A percentile compares a stretch with the other conserved stretches of the same genome.
Evolutionary conservation across 192 early-diverging fungal species (phyloP).

Genomic region (Coemansia sp.): DNA sequence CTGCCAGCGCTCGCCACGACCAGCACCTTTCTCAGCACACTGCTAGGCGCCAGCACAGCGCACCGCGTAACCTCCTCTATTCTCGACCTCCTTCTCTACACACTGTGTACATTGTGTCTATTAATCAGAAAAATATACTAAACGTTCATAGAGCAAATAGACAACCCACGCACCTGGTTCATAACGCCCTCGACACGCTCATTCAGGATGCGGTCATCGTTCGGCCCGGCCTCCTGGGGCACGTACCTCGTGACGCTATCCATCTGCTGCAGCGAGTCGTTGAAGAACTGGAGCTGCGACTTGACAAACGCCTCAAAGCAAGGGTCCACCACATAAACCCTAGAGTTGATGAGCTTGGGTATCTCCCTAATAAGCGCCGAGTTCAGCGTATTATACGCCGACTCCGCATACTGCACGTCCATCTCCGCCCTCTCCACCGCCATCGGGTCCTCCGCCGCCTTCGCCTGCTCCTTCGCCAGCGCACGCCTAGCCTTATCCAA

Average conservation of each 20-base stretch:
- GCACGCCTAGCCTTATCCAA: conserved; percentile 78
- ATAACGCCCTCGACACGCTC: conserved; percentile 80
- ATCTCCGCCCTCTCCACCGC: conserved; percentile 75
- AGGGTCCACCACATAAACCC: conserved; percentile 92
- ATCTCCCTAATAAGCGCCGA: conserved; percentile 80
- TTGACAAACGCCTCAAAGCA: conserved; percentile 97
- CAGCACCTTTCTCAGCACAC: not conserved
- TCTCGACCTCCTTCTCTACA: conserved; percentile 26
- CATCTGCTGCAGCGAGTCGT: conserved; percentile 77
- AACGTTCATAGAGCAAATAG: conserved; percentile 81
- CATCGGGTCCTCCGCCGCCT: conserved; percentile 73
- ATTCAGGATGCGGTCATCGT: conserved; percentile 62
- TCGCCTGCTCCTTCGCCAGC: conserved; percentile 83
- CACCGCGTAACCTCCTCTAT: conserved; percentile 23
- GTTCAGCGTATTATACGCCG: conserved; percentile 85
- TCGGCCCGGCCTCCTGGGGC: conserved; percentile 57
- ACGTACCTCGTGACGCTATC: conserved; percentile 67
- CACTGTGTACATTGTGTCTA: conserved; percentile 12
- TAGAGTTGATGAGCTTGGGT: conserved; percentile 86
- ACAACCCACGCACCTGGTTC: conserved; percentile 86
- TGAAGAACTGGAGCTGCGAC: conserved; percentile 90
- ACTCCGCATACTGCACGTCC: conserved; percentile 73
- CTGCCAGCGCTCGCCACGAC: not conserved
- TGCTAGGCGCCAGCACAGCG: conserved; percentile 24
- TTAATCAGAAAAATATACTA: conserved; percentile 3